Conservation (phyloP, 1,284 basidiomycete genomes). For the Ganoderma sinense region DNA sequence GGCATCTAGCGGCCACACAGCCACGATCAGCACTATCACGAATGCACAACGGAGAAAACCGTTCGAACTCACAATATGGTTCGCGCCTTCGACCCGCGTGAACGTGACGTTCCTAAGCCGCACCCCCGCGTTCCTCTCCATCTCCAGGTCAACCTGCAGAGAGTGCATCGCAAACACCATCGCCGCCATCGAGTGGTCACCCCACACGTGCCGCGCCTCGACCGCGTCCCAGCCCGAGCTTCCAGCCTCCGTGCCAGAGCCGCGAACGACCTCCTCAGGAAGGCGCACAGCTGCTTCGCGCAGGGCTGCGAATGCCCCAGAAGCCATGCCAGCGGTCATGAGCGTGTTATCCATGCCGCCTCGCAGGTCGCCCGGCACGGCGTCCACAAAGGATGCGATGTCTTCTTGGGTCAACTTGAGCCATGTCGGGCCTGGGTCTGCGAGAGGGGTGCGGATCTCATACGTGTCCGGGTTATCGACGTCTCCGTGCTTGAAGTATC, state of each 20-base stretch:
- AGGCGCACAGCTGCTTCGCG: neutral
- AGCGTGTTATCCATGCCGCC: too few species aligned
- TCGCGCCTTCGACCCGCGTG: neutral
- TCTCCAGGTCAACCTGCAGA: neutral
- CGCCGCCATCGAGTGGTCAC: slow-evolving; percentile 11
- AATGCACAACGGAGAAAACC: neutral
- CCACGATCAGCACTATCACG: neutral
- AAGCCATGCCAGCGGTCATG: too few species aligned
- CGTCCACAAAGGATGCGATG: too few species aligned
- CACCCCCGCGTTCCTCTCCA: neutral
- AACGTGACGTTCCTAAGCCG: slow-evolving; percentile 1
- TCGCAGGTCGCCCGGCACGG: too few species aligned
- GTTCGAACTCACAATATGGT: slow-evolving; percentile 6
- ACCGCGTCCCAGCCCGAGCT: slow-evolving; percentile 17
- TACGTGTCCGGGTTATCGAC: neutral
- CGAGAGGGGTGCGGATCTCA: too few species aligned
- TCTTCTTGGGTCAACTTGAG: too few species aligned
- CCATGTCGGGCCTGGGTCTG: too few species aligned
- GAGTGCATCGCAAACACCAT: neutral
- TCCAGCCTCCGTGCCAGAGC: neutral
- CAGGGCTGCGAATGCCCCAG: neutral
- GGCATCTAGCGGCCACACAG: neutral
- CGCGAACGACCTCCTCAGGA: neutral
- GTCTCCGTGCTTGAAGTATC: slow-evolving; percentile 12
- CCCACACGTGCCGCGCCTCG: slow-evolving; percentile 22